Conservation (phyloP, 345 rosid species). For the Syzygium jambos region DNA sequence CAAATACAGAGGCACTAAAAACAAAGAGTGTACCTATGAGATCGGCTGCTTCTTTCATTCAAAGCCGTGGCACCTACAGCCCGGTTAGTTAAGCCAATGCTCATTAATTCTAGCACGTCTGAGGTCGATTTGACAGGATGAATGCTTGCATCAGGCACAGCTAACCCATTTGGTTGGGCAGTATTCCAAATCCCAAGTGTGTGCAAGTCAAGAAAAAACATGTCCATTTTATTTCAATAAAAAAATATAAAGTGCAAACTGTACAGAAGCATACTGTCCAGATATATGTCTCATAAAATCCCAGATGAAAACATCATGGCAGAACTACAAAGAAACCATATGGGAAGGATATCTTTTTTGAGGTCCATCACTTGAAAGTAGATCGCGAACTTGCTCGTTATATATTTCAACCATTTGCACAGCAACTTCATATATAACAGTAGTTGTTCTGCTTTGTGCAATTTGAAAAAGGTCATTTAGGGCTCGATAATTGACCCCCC, state of each 20-base stretch:
- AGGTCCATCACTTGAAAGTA: slow-evolving; percentile 59
- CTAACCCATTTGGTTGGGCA: slow-evolving; percentile 92
- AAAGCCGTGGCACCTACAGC: slow-evolving; percentile 88
- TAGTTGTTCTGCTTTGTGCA: slow-evolving; percentile 56
- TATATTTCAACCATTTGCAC: slow-evolving; percentile 99
- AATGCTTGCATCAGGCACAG: slow-evolving; percentile 98
- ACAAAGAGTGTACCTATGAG: slow-evolving; percentile 63
- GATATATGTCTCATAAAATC: background rate
- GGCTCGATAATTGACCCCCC: slow-evolving; percentile 98
- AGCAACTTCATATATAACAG: slow-evolving; percentile 76
- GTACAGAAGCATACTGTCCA: background rate
- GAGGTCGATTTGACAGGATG: slow-evolving; percentile 66
- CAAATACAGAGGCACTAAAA: background rate
- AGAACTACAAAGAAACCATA: background rate
- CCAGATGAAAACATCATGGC: background rate
- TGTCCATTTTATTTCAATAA: background rate
- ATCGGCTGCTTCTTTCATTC: slow-evolving; percentile 97
- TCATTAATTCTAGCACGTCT: slow-evolving; percentile 89
- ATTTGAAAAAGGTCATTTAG: slow-evolving; percentile 85
- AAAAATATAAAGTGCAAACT: background rate
- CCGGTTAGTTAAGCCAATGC: slow-evolving; percentile 71
- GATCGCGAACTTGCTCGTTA: slow-evolving; percentile 97
- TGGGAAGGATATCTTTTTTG: slow-evolving; percentile 81
- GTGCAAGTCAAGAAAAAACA: slow-evolving; percentile 62
- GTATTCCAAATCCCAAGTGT: slow-evolving; percentile 98